These are phyloP conservation scores for Tricholoma terreum DNA, from an alignment of 768 basidiomycete species.

Conservation along the genomic window DNA sequence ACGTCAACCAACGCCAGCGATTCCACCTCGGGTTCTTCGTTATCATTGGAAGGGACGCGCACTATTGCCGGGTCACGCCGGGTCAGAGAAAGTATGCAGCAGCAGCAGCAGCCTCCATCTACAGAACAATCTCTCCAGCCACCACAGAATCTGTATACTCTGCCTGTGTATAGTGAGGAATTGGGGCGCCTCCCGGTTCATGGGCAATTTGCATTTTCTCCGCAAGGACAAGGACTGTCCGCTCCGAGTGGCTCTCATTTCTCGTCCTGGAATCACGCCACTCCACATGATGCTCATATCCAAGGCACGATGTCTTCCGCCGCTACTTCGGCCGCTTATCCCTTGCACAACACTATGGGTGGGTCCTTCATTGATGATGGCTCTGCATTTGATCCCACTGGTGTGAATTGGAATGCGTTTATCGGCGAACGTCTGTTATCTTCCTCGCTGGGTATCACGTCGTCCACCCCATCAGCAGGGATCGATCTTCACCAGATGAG, in stretches of 20 bases:
- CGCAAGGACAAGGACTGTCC: not conserved
- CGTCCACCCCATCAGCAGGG: not conserved
- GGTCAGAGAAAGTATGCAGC: conserved; percentile 16
- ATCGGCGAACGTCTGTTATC: not conserved
- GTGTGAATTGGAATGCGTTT: not conserved
- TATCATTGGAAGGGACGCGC: conserved; percentile 19
- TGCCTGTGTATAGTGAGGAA: conserved; percentile 61
- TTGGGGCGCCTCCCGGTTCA: conserved; percentile 51
- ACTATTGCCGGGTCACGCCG: conserved; percentile 38
- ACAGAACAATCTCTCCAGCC: not conserved
- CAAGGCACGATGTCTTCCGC: not conserved
- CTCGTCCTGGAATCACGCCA: not conserved
- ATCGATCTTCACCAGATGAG: not conserved
- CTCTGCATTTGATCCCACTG: not conserved
- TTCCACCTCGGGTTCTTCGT: conserved; percentile 6
- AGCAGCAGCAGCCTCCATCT: not conserved
- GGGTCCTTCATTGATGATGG: not conserved
- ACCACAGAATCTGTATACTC: conserved; percentile 17
- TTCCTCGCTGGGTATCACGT: not conserved
- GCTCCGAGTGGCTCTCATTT: not conserved
- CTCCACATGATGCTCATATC: not conserved
- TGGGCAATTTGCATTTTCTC: conserved; percentile 20
- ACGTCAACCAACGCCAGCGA: conserved; percentile 13
- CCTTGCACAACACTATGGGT: not conserved
- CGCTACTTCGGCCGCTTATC: no score